Evolutionary conservation across 2,329 filamentous ascomycete species (phyloP), one percentile per base, ranked within the genome.

Genomic region (Monilinia laxa): DNA sequence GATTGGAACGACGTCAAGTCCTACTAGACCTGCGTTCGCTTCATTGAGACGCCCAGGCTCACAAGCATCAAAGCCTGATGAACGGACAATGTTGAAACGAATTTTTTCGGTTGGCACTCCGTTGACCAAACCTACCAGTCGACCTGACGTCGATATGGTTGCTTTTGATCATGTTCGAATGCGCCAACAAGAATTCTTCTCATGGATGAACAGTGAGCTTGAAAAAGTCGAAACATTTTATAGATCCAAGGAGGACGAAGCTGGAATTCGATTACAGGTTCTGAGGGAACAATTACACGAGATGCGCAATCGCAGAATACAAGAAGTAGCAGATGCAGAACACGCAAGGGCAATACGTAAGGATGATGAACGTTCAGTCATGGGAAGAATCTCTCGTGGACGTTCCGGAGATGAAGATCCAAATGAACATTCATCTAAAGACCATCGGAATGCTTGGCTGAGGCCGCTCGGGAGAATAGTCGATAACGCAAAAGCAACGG

Each of bases 151-250:
- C 4, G 83, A 84, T 20, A 77, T 85, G 7, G 84, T 86, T 66
- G 81, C 83, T 2, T 82, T 84, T 60, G 84, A 87, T 53, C 84
- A 91, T 51, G 83, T 96, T 4, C 89, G 91, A 55, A 82, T 88
- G 66, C 85, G 87, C 23, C 89, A 96, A 77, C 85, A 84, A n/a
- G 91, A 97, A 18, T 98, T 99, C 75, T 94, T 93, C 77, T 79
- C 82, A 0, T 99, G 95, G 74, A 81, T 99, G 64, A 92, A 97
- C 72, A 81, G 81, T 12, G 90, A 99, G 78, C 81, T 99, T 18
- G 83, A 88, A n/a, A 99, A 98, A 79, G 92, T 99, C 14, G 93
- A 99, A 76, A 79, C 82, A 0, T 99, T 99, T 75, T 98, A 98
- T 80, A 88, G 86, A 72, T 80, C 86, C 71, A 97, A 97, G 76